Base-by-base conservation (phyloP, 208 protist species). In the Crithidia fasciculata region DNA sequence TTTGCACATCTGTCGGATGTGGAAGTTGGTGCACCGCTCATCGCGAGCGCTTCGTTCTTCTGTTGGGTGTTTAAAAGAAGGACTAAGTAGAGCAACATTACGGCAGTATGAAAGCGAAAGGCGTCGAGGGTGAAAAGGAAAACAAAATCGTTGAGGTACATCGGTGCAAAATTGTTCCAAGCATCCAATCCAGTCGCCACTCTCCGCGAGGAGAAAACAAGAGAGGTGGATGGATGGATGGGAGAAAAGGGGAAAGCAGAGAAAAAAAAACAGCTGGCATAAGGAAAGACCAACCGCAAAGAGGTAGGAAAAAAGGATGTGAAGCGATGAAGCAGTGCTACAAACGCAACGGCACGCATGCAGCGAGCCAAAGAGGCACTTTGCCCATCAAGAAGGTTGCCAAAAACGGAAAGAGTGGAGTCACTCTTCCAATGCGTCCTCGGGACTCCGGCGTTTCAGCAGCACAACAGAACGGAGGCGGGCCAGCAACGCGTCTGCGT, bases 381-480 rank as follows among this genome's bases (percentile, higher is more conserved):
- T 45, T 28, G 54, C 13, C 19, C 50, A 63, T 66, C 44, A 40
- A 62, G 50, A 66, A 37, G 57, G 18, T 13, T 12, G 28, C 28
- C 28, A 28, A 28, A 28, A 28, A 28, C 28, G 28, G 28, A 28
- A 28, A 28, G 28, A 28, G 28, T 28, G 28, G 28, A 28, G 41
- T 55, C 40, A 74, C 36, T 45, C 8, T 12, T 66, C 37, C 3
- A 80, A 39, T 2, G 73, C 47, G n/a, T 84, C 52, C 10, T 80
- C 71, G 3, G 86, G 84, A 56, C 82, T 86, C 9, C 72, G 63
- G 43, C 88, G 74, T 9, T 84, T 78, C 15, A 96, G 74, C 45
- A 96, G 80, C 15, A 96, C 86, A 36, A 76, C 53, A n/a, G 75
- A 81, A 15, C 92, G 85, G 50, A 92, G 85, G 10, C 89, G 83